Base-by-base conservation (phyloP, 2,329 filamentous ascomycete genomes). In the Nakataea oryzae region DNA sequence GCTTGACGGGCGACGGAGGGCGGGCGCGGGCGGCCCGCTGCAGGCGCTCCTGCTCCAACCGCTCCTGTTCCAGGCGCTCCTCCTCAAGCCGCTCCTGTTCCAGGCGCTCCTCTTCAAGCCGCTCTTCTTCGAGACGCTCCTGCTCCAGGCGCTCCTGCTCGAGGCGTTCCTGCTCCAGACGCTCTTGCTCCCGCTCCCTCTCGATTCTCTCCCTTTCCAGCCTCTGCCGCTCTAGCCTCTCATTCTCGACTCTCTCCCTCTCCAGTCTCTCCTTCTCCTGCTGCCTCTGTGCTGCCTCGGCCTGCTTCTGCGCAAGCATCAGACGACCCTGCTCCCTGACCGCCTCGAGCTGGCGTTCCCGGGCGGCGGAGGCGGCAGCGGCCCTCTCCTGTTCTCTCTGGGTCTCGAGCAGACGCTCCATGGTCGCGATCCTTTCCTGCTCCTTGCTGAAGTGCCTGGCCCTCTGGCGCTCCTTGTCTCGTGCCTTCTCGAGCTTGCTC, bases 391-490 rank as follows among this genome's bases (percentile, higher is more conserved):
- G 77, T 54, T 83, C 80, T 68, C 81, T 85, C 63, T 84, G 81
- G 7, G 79, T 75, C 2, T 77, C 75, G 54, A 81, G 68, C 64
- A 83, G 77, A 63, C 78, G 81, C 70, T 65, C 65, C 27, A 83
- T 78, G 1, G 75, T 74, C 41, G 77, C 77, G 56, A 80, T 74
- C 65, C 74, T 79, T 65, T 86, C 82, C 65, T 84, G 81, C 65
- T 86, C 82, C 66, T 83, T 76, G 69, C 77, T 84, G 65, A 83
- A 84, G 3, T 81, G 75, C 21, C 79, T 78, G 8, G 84, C 88
- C 70, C 89, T 90, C 66, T 88, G 84, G 7, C 87, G 80, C 70
- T 91, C 87, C 72, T 88, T 87, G 67, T 86, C 83, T n/a, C 88
- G 83, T 56, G 82, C 84, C 68, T 86, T 89, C 66, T 89, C 86